phyloP scores from a whole-genome alignment of 2,329 filamentous ascomycete species.

The Didymella segeticola region DNA sequence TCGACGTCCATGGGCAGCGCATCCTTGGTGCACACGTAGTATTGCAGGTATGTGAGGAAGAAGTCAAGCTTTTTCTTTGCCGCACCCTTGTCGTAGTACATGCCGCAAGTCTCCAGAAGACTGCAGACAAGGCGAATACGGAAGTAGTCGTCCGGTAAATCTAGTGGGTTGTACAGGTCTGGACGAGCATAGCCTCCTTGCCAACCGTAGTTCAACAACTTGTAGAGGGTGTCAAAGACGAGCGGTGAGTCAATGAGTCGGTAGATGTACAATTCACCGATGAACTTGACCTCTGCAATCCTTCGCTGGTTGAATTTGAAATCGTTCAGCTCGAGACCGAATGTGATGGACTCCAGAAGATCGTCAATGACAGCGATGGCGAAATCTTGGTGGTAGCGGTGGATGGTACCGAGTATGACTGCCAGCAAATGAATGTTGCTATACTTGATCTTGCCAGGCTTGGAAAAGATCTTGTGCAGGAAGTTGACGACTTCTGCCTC shows the following conservation, averaged over 20 bases:
- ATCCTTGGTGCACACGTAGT: constrained; percentile 92
- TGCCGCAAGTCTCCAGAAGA: constrained; percentile 90
- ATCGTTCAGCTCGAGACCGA: constrained; percentile 93
- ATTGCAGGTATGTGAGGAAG: constrained; percentile 95
- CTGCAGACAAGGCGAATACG: constrained; percentile 89
- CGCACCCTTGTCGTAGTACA: constrained; percentile 92
- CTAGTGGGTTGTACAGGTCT: constrained; percentile 77
- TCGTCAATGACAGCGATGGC: constrained; percentile 92
- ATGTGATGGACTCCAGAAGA: constrained; percentile 82
- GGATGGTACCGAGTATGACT: constrained; percentile 85
- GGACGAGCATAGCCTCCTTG: constrained; percentile 80
- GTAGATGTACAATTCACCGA: constrained; percentile 97
- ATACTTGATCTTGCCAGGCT: constrained; percentile 96
- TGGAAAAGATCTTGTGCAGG: constrained; percentile 90
- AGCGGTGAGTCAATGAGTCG: constrained; percentile 94
- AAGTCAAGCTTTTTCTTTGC: constrained; percentile 98
- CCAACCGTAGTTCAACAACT: constrained; percentile 91
- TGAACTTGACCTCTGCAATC: constrained; percentile 93
- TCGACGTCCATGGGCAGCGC: constrained; percentile 95
- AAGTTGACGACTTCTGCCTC: constrained; percentile 83
- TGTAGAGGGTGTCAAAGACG: constrained; percentile 94
- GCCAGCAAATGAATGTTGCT: constrained; percentile 94
- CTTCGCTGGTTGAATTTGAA: constrained; percentile 97
- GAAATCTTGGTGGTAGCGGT: constrained; percentile 91
- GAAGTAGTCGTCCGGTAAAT: constrained; percentile 94